Conservation (phyloP, 306 rosid genomes). For the Casuarina glauca region DNA sequence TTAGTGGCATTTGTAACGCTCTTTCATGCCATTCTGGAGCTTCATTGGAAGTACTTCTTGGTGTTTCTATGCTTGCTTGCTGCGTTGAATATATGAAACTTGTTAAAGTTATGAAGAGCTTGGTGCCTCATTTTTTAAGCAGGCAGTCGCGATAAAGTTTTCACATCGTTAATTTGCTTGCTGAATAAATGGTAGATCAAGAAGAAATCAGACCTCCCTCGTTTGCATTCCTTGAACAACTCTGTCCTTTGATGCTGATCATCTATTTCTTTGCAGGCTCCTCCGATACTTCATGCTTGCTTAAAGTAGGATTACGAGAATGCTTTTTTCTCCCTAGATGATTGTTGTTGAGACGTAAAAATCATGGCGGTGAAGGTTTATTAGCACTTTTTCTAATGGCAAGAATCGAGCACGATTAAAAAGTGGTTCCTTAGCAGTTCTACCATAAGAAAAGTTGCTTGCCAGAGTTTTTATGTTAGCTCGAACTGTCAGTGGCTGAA, state of each 20-base stretch:
- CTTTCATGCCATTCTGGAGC: neutral
- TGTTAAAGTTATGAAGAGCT: neutral
- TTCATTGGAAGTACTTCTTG: neutral
- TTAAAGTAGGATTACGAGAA: constrained; percentile 11
- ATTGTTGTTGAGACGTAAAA: neutral
- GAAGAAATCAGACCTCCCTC: neutral
- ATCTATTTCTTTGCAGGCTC: constrained; percentile 36
- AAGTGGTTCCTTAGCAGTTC: neutral
- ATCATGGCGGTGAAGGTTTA: neutral
- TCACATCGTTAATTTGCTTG: neutral
- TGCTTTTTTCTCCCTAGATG: neutral
- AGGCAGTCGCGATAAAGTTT: neutral
- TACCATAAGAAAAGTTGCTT: neutral
- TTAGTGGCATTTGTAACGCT: neutral
- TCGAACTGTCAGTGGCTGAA: neutral
- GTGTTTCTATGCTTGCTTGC: neutral
- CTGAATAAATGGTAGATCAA: neutral
- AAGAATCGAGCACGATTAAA: neutral
- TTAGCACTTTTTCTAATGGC: neutral
- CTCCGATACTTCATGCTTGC: constrained; percentile 22
- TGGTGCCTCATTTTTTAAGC: neutral
- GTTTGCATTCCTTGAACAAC: constrained; percentile 10
- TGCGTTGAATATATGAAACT: neutral
- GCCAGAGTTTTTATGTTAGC: neutral
- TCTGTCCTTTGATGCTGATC: constrained; percentile 10